phyloP scores from a whole-genome alignment of 176 grass and related monocot genomes.

The Eleusine indica region DNA sequence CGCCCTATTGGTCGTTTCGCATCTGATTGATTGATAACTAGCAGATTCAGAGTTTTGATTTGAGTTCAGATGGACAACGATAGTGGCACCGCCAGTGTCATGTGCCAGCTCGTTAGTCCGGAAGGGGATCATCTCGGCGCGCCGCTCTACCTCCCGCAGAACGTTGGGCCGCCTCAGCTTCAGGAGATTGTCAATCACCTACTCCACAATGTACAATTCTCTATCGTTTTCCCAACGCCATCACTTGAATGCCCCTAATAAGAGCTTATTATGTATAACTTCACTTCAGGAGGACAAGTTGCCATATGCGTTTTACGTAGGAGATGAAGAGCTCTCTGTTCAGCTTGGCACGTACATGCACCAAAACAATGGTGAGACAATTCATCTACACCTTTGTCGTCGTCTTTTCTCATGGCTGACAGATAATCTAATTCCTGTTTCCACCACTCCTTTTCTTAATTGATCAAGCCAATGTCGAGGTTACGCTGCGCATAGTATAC shows the following conservation, averaged over 20 bases:
- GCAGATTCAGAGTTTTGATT: background rate
- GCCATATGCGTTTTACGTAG: constrained; percentile 92
- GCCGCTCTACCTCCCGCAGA: constrained; percentile 82
- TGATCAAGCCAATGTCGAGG: constrained; percentile 79
- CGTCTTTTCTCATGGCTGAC: background rate
- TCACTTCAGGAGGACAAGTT: constrained; percentile 76
- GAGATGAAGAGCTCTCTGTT: constrained; percentile 76
- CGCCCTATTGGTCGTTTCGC: background rate
- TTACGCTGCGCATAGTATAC: constrained; percentile 75
- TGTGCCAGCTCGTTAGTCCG: constrained; percentile 76
- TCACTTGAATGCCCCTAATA: background rate
- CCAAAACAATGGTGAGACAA: constrained; percentile 68
- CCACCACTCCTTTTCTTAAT: background rate
- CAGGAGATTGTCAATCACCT: constrained; percentile 96
- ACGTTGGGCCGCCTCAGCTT: constrained; percentile 74
- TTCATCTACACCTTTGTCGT: background rate
- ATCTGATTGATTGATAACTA: background rate
- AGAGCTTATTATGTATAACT: background rate
- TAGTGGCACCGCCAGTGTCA: constrained; percentile 46
- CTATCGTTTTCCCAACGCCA: background rate
- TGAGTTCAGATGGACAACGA: constrained; percentile 40
- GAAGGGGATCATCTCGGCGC: constrained; percentile 78
- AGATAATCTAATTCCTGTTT: constrained; percentile 28
- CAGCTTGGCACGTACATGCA: constrained; percentile 78
- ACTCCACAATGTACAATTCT: constrained; percentile 64